Base-by-base conservation (phyloP, 2,329 filamentous ascomycete genomes). In the Diaporthe batatas region DNA sequence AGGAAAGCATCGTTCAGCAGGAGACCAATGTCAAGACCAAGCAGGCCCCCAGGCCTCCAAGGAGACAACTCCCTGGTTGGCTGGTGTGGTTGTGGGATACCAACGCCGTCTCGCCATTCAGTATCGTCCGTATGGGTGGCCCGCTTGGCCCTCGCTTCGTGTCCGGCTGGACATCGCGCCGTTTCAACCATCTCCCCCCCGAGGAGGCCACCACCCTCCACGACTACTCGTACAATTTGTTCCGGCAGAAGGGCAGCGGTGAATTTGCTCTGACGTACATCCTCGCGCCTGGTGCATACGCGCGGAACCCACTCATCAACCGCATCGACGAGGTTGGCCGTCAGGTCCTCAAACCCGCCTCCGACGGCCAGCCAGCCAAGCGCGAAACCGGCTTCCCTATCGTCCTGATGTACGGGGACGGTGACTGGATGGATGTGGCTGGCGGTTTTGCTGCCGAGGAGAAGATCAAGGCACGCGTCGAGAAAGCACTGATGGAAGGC, bases 381-480 rank as follows among this genome's bases (percentile, higher is more conserved):
- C 79, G 80, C 34, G 89, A 91, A 77, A 93, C 88, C 0, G 95
- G 95, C 1, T 86, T 95, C 65, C 96, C 96, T 0, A 86, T 98
- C 42, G 89, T 98, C 11, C 90, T 99, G 80, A 95, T 98, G 93
- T 99, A 99, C 80, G 96, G 96, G 75, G 95, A 98, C 78, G 92
- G 96, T 79, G 96, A 99, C 85, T 99, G 96, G 96, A 99, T 99
- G 96, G 96, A 99, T 77, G 91, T 96, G 11, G 91, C 91, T 0
- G 96, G 95, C 36, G 96, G 96, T 0, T 90, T 91, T 59, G 94
- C 93, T 0, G 91, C 95, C 0, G 90, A 93, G 79, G 90, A 95
- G 82, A 95, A 93, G 81, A 88, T 98, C 16, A 91, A 94, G 74
- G 87, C 91, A 72, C 91, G 92, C 75, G 89, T 89, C 75, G 83